A percentile compares a stretch with the other conserved stretches of the same genome.
phyloP scores from a whole-genome alignment of 2,329 filamentous ascomycete genomes.

The Colletotrichum spaethianum region DNA sequence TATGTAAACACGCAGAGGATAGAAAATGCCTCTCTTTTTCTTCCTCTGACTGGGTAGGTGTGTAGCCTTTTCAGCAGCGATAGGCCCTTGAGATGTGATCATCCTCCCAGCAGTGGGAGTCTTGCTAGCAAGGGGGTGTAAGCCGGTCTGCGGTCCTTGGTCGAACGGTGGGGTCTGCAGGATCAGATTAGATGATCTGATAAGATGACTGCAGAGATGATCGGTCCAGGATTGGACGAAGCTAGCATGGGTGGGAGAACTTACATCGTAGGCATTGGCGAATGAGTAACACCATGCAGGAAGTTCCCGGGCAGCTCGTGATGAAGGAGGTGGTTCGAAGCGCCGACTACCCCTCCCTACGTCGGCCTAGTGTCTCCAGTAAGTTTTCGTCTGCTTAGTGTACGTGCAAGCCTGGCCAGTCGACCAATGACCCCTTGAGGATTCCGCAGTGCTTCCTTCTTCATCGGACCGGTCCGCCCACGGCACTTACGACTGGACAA shows the following conservation, averaged over 20 bases:
- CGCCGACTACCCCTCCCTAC: not conserved
- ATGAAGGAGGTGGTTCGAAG: conserved; percentile 7
- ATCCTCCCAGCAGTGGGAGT: not conserved
- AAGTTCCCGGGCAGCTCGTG: conserved; percentile 7
- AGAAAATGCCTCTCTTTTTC: conserved; percentile 1
- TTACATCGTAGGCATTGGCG: not conserved
- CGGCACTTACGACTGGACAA: not conserved
- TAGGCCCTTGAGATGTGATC: not conserved
- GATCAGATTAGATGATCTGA: conserved; percentile 41
- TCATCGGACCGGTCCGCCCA: conserved; percentile 31
- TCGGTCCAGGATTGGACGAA: conserved; percentile 23
- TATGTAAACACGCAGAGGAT: not conserved
- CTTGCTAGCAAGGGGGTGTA: not conserved
- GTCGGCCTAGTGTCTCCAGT: not conserved
- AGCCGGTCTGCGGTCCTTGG: not conserved
- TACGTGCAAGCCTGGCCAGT: not conserved
- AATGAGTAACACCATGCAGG: conserved; percentile 24
- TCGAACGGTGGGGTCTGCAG: not conserved
- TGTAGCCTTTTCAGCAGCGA: not conserved
- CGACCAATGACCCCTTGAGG: not conserved
- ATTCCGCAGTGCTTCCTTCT: not conserved
- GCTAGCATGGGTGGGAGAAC: not conserved
- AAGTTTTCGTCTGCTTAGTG: not conserved
- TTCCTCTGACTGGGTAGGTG: not conserved
- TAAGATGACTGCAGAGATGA: conserved; percentile 30